Evolutionary conservation across 441 rosid genomes (phyloP), one percentile per base, ranked within the genome.

Genomic region (Gossypium schwendimanii): DNA sequence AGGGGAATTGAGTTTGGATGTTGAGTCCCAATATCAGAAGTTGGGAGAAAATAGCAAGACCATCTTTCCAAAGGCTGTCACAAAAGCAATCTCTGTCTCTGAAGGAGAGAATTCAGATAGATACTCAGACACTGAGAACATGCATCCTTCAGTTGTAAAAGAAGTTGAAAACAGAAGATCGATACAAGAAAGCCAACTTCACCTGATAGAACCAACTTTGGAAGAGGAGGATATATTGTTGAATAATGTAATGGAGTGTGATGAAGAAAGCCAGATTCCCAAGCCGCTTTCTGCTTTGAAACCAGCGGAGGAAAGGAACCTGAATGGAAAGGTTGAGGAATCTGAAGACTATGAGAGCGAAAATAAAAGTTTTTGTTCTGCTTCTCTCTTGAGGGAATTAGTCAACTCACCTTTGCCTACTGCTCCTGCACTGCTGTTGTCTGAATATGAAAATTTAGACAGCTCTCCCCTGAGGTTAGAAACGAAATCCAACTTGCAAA

Each of bases 361-460:
- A 64, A 72, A 67, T 14, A 39, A 67, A 23, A 67, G 54, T 77
- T 68, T 67, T 66, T 39, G 12, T 65, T 63, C 73, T 73, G 80
- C 23, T 26, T 11, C 71, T 52, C 45, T 80, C 47, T 72, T 70
- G 64, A 75, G 65, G 55, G 83, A 76, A 80, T 75, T 79, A 67
- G 78, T 70, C 28, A 83, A 64, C 61, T 79, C 84, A 14, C 73
- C 84, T 55, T 61, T 80, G 66, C 77, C 76, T 33, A 28, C 3
- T 33, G 77, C 76, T 70, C 77, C 74, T 75, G 65, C 23, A 70
- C 72, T 70, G 73, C 59, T 75, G 65, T 66, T 77, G 65, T 66
- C 78, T 59, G 84, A 78, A 53, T 28, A 49, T 41, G 87, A 85
- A 61, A 84, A 80, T 63, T 73, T 73, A 21, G 72, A 73, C 49